These are phyloP conservation scores for Paramecium tetraurelia DNA, from an alignment of 73 alveolate species.

Conservation along the genomic window DNA sequence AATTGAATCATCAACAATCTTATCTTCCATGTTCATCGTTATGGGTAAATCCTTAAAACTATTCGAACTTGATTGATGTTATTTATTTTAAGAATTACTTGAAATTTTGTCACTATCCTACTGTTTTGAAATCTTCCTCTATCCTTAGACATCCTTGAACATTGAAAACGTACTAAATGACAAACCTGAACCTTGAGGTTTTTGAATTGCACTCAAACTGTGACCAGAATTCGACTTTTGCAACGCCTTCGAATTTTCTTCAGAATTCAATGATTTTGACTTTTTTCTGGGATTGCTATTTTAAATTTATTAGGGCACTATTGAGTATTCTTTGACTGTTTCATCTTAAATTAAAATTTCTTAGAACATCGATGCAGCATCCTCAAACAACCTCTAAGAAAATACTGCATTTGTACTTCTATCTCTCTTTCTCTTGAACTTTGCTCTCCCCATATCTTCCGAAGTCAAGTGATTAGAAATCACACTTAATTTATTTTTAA, in stretches of 20 bases:
- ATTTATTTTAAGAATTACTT: constrained; percentile 1
- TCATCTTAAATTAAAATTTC: not conserved
- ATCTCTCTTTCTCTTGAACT: not conserved
- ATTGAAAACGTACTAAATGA: not conserved
- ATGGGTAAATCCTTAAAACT: constrained; percentile 19
- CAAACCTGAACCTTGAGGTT: not conserved
- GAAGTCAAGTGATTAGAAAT: not conserved
- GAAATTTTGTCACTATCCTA: constrained; percentile 2
- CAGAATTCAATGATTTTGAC: constrained; percentile 8
- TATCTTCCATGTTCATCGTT: constrained; percentile 16
- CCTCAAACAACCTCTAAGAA: not conserved
- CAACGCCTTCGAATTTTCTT: not conserved
- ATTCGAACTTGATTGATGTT: constrained; percentile 28
- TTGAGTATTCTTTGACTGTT: not conserved
- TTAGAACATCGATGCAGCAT: constrained; percentile 27
- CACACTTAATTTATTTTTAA: not conserved
- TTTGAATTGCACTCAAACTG: constrained; percentile 5
- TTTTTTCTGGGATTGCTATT: not conserved
- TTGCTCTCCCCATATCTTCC: not conserved
- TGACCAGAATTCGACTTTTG: not conserved
- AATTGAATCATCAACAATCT: constrained; percentile 4
- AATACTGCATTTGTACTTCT: constrained; percentile 19
- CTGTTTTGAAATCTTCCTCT: constrained; percentile 9
- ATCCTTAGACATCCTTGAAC: not conserved
- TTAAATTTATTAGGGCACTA: not conserved